Evolutionary conservation across 805 yeast genomes (phyloP).

Genomic region (Cyberlindnera mrakii): DNA sequence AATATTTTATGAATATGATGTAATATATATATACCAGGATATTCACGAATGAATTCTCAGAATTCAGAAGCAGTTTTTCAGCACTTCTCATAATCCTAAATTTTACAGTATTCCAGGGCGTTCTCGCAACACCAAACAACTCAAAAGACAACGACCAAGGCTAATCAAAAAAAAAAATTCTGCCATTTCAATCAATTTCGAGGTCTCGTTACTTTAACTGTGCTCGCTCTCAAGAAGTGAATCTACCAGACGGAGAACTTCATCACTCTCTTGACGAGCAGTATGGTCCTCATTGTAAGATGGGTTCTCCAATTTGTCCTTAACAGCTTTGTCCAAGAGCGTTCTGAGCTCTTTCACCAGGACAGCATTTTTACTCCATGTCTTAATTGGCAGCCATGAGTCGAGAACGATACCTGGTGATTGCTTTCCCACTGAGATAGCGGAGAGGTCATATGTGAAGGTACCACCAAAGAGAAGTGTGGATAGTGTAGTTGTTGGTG

Average conservation of each 20-base stretch:
- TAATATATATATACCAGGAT: too few relatives aligned
- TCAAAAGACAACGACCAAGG: too few relatives aligned
- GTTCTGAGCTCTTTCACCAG: slow-evolving; percentile 63
- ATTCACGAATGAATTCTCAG: too few relatives aligned
- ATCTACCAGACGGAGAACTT: slow-evolving; percentile 36
- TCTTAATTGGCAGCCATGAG: slow-evolving; percentile 82
- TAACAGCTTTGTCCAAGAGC: slow-evolving; percentile 63
- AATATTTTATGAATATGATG: too few relatives aligned
- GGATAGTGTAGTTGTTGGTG: slow-evolving; percentile 72
- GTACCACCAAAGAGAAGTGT: slow-evolving; percentile 79
- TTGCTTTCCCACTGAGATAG: slow-evolving; percentile 36
- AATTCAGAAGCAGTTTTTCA: too few relatives aligned
- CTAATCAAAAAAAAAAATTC: too few relatives aligned
- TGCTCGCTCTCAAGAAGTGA: slow-evolving; percentile 13
- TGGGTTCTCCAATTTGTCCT: slow-evolving; percentile 51
- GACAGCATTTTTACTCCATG: slow-evolving; percentile 94
- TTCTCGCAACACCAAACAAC: too few relatives aligned
- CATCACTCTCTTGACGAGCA: slow-evolving; percentile 23
- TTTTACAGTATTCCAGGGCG: too few relatives aligned
- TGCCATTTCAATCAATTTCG: too few relatives aligned
- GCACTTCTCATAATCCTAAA: too few relatives aligned
- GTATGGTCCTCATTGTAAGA: slow-evolving; percentile 21
- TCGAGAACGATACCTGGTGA: slow-evolving; percentile 85
- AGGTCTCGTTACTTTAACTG: not conserved
- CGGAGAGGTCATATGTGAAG: slow-evolving; percentile 49